A percentile compares a stretch with the other conserved stretches of the same genome.
Conservation (phyloP, 768 basidiomycete species). For the Hygrocybe coccinea region DNA sequence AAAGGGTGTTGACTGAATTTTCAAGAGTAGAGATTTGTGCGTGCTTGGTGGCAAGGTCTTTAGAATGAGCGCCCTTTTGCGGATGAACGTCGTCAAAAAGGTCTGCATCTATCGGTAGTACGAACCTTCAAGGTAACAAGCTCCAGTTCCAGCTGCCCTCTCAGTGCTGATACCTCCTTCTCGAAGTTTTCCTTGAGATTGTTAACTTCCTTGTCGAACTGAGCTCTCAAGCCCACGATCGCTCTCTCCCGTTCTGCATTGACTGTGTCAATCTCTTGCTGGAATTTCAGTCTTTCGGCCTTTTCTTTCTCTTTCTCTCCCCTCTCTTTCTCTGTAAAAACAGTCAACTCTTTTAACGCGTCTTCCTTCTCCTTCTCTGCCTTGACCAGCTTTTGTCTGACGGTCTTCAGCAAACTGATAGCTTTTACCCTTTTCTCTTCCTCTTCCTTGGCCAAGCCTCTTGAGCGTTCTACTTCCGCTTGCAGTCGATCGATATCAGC, state of each 20-base stretch:
- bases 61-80: slow-evolving; percentile 59
- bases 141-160: slow-evolving; percentile 75
- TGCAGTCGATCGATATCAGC: slow-evolving; percentile 56
- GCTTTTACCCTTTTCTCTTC: slow-evolving; percentile 97
- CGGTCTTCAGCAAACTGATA: slow-evolving; percentile 86
- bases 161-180: slow-evolving; percentile 60
- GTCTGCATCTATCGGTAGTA: not conserved
- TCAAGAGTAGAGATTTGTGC: slow-evolving; percentile 68
- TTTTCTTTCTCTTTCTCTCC: slow-evolving; percentile 54
- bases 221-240: slow-evolving; percentile 51
- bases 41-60: slow-evolving; percentile 58
- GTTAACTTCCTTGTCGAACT: slow-evolving; percentile 69
- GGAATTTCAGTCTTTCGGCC: slow-evolving; percentile 48
- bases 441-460: slow-evolving; percentile 75
- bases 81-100: slow-evolving; percentile 1
- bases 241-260: slow-evolving; percentile 63
- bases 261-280: slow-evolving; percentile 57
- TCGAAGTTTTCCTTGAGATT: slow-evolving; percentile 62
- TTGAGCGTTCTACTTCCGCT: slow-evolving; percentile 57
- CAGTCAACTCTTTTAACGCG: slow-evolving; percentile 50
- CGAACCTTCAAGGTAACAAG: slow-evolving; percentile 67
- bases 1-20: slow-evolving; percentile 59
- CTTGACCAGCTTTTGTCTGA: slow-evolving; percentile 95
- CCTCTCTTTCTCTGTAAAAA: slow-evolving; percentile 50
- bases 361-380: slow-evolving; percentile 93